These are phyloP conservation scores for Pyracantha coccinea DNA, from an alignment of 331 rosid genomes.

Conservation along the genomic window DNA sequence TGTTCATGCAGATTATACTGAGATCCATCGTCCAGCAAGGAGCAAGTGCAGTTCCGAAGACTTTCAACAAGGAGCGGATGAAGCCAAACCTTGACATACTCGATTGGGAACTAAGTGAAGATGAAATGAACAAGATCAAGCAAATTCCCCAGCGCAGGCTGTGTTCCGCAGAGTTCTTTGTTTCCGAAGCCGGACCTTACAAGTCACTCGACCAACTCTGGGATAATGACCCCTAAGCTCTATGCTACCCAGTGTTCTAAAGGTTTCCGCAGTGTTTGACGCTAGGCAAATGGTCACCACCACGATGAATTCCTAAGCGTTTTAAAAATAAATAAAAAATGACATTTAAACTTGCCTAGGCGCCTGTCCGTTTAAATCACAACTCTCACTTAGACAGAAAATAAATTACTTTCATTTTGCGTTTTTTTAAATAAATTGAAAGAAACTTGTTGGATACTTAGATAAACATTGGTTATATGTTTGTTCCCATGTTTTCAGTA, in stretches of 20 bases:
- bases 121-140: constrained; percentile 5
- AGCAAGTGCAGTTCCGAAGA: neutral
- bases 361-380: too few species aligned
- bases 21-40: constrained; percentile 1
- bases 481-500: too few species aligned
- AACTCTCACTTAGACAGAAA: too few species aligned
- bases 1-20: neutral
- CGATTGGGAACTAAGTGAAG: neutral
- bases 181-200: neutral
- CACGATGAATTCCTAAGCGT: too few species aligned
- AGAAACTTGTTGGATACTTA: too few species aligned
- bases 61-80: constrained; percentile 5
- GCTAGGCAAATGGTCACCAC: too few species aligned
- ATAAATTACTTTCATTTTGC: too few species aligned
- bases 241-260: neutral
- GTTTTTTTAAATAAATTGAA: too few species aligned
- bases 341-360: too few species aligned
- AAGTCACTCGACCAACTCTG: neutral
- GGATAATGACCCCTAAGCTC: neutral
- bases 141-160: neutral
- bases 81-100: neutral
- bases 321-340: too few species aligned
- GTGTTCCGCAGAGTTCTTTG: neutral
- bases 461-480: too few species aligned
- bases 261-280: too few species aligned